A percentile compares a stretch with the other conserved stretches of the same genome.
These are phyloP conservation scores for Didymella arachidicola DNA, from an alignment of 2,329 filamentous ascomycete genomes.

Conservation along the genomic window DNA sequence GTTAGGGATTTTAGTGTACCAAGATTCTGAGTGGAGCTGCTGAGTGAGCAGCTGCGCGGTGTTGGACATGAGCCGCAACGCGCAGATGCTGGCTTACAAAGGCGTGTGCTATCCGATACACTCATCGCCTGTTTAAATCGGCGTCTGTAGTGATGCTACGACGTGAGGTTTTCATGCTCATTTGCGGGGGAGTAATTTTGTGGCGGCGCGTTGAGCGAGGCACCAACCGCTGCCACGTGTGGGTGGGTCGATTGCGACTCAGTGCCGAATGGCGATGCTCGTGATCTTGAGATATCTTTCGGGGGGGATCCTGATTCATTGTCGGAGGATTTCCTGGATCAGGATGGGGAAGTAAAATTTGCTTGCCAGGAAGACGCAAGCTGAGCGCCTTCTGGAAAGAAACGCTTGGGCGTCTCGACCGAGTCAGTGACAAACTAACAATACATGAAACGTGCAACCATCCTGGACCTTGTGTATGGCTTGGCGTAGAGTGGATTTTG, in stretches of 20 bases:
- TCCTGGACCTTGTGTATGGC: slow-evolving; percentile 13
- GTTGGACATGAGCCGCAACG: background rate
- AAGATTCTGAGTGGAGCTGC: slow-evolving; percentile 19
- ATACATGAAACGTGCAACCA: slow-evolving; percentile 9
- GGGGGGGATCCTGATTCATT: background rate
- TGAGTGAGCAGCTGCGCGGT: slow-evolving; percentile 11
- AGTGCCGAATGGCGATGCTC: slow-evolving; percentile 1
- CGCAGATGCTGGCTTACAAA: background rate
- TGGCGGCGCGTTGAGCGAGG: slow-evolving; percentile 4
- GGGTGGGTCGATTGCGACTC: slow-evolving; percentile 11
- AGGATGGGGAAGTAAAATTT: slow-evolving; percentile 16
- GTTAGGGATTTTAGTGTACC: slow-evolving; percentile 24
- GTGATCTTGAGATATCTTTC: slow-evolving; percentile 4
- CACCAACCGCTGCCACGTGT: slow-evolving; percentile 14
- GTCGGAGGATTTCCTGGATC: slow-evolving; percentile 15
- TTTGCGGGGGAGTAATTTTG: slow-evolving; percentile 12
- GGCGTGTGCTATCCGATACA: background rate
- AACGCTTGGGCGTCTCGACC: slow-evolving; percentile 13
- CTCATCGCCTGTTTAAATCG: background rate
- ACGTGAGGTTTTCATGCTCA: background rate
- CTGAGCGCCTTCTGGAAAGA: slow-evolving; percentile 14
- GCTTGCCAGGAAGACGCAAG: slow-evolving; percentile 1
- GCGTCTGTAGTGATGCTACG: background rate
- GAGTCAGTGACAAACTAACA: slow-evolving; percentile 8
- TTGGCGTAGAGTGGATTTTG: slow-evolving; percentile 2